Conservation (phyloP, 768 basidiomycete species). For the Amanita exitialis region DNA sequence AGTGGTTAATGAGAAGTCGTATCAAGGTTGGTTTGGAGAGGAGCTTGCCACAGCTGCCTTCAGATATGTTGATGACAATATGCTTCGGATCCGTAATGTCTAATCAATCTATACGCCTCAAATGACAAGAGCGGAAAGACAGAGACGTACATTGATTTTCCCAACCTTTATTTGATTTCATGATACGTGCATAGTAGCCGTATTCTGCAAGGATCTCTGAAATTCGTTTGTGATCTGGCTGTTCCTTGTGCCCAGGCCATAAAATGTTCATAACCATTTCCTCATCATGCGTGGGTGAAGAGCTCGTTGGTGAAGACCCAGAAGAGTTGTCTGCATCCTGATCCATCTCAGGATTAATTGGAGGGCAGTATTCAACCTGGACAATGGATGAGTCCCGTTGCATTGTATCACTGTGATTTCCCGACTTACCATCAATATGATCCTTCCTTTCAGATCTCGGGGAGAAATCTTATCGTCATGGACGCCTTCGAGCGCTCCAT, state of each 20-base stretch:
- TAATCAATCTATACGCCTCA: slow-evolving; percentile 7
- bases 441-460: slow-evolving; percentile 36
- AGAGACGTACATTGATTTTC: slow-evolving; percentile 22
- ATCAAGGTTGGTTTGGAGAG: slow-evolving; percentile 27
- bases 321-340: slow-evolving; percentile 12
- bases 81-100: slow-evolving; percentile 33
- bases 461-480: slow-evolving; percentile 31
- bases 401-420: background rate
- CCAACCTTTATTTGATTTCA: slow-evolving; percentile 51
- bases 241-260: slow-evolving; percentile 12
- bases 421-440: slow-evolving; percentile 44
- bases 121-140: background rate
- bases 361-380: slow-evolving; percentile 48
- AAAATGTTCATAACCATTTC: slow-evolving; percentile 6
- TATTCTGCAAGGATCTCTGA: slow-evolving; percentile 42
- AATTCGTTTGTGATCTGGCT: slow-evolving; percentile 21
- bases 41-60: slow-evolving; percentile 27
- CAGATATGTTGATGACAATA: slow-evolving; percentile 53
- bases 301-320: slow-evolving; percentile 15
- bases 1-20: slow-evolving; percentile 29
- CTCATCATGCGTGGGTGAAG: slow-evolving; percentile 9
- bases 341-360: slow-evolving; percentile 14
- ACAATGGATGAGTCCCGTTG: background rate
- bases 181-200: slow-evolving; percentile 51
- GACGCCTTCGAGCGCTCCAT: slow-evolving; percentile 25